phyloP scores from a whole-genome alignment of 495 filamentous ascomycete genomes.

The Geopyxis carbonaria region DNA sequence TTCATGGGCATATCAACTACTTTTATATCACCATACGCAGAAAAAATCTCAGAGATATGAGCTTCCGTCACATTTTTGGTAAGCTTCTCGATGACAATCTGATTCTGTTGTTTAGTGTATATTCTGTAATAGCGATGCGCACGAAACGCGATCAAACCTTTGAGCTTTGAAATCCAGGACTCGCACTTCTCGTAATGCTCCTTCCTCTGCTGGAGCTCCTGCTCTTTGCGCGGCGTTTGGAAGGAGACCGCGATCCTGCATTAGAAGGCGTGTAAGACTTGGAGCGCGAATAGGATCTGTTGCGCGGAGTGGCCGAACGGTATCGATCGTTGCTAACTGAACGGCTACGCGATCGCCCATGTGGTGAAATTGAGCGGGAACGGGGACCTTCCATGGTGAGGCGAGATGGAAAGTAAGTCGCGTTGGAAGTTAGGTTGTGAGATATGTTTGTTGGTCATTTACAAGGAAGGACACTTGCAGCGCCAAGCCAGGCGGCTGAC shows the following conservation, averaged over 20 bases:
- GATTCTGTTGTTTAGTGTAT: background rate
- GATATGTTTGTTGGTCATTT: background rate
- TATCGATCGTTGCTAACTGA: background rate
- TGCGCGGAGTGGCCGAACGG: conserved; percentile 1
- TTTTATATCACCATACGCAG: conserved; percentile 67
- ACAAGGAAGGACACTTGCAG: too few species aligned
- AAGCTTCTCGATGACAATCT: conserved; percentile 88
- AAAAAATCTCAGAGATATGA: conserved; percentile 85
- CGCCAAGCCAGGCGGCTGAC: too few species aligned
- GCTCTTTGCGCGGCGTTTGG: conserved; percentile 7
- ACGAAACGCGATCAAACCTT: conserved; percentile 9
- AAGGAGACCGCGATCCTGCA: conserved; percentile 9
- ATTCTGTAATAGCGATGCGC: background rate
- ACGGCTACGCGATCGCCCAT: conserved; percentile 13
- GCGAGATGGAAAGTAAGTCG: background rate
- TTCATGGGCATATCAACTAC: conserved; percentile 83
- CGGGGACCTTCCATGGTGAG: conserved; percentile 10
- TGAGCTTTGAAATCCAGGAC: conserved; percentile 24
- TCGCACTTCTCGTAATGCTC: conserved; percentile 20
- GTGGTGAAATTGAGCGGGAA: conserved; percentile 18
- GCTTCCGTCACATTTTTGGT: conserved; percentile 85
- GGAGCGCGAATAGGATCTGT: conserved; percentile 6
- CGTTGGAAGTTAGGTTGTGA: background rate
- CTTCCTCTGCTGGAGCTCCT: conserved; percentile 17
- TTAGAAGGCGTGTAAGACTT: conserved; percentile 7